A percentile compares a stretch with the other conserved stretches of the same genome.
Conservation (phyloP, 345 rosid genomes). For the Noccaea caerulescens region DNA sequence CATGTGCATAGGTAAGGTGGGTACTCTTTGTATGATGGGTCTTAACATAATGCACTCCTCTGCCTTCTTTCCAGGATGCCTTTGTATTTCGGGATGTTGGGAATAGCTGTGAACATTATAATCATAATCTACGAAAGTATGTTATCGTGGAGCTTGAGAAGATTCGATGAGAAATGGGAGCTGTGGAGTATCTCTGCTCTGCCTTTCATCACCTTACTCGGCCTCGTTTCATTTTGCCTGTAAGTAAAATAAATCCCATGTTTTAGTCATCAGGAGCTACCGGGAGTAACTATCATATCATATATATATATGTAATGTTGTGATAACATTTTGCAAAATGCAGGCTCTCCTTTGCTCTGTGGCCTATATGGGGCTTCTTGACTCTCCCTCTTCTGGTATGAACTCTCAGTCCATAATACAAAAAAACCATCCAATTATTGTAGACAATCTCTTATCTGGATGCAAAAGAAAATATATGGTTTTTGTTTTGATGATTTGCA, state of each 20-base stretch:
- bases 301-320: slow-evolving; percentile 14
- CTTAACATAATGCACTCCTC: not conserved
- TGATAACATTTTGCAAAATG: slow-evolving; percentile 25
- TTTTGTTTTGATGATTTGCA: slow-evolving; percentile 48
- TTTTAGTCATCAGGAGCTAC: slow-evolving; percentile 5
- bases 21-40: slow-evolving; percentile 8
- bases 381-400: slow-evolving; percentile 95
- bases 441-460: slow-evolving; percentile 6
- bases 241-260: slow-evolving; percentile 50
- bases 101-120: slow-evolving; percentile 62
- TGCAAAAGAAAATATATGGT: not conserved
- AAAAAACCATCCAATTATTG: not conserved
- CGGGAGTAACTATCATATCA: slow-evolving; percentile 1
- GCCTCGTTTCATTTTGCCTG: slow-evolving; percentile 84
- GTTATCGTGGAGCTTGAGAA: slow-evolving; percentile 77
- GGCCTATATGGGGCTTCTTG: slow-evolving; percentile 98
- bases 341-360: slow-evolving; percentile 80
- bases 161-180: slow-evolving; percentile 95
- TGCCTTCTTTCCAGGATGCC: slow-evolving; percentile 66
- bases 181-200: slow-evolving; percentile 69
- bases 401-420: not conserved
- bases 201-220: slow-evolving; percentile 84
- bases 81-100: slow-evolving; percentile 73
- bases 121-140: slow-evolving; percentile 79
- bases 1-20: slow-evolving; percentile 4